These are phyloP conservation scores for Jaltomata sinuosa DNA, from an alignment of 257 asterid genomes.

Conservation along the genomic window DNA sequence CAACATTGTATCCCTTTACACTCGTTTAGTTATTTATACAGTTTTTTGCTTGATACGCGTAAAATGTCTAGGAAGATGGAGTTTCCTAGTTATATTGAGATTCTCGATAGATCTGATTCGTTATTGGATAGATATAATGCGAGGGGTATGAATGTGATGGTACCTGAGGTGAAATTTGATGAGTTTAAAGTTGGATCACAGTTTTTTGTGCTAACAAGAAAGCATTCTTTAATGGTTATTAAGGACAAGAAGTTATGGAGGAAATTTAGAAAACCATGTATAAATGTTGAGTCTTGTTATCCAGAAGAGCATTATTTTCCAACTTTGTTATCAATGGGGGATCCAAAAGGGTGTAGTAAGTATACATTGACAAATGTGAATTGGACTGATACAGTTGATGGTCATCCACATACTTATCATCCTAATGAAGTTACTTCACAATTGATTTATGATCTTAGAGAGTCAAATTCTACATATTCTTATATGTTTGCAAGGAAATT, in stretches of 20 bases:
- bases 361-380: slow-evolving; percentile 73
- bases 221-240: slow-evolving; percentile 64
- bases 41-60: slow-evolving; percentile 47
- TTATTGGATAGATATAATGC: slow-evolving; percentile 60
- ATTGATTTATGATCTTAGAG: slow-evolving; percentile 53
- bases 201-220: slow-evolving; percentile 59
- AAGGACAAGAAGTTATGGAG: slow-evolving; percentile 81
- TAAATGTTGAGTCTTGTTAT: slow-evolving; percentile 64
- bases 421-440: slow-evolving; percentile 55
- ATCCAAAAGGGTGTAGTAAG: slow-evolving; percentile 50
- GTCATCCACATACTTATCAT: slow-evolving; percentile 87
- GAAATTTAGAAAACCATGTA: slow-evolving; percentile 67
- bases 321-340: slow-evolving; percentile 67
- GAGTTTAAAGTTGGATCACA: slow-evolving; percentile 76
- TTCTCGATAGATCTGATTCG: slow-evolving; percentile 25
- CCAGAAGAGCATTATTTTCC: slow-evolving; percentile 97
- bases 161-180: slow-evolving; percentile 61
- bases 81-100: slow-evolving; percentile 62
- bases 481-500: slow-evolving; percentile 79
- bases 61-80: slow-evolving; percentile 39
- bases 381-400: slow-evolving; percentile 73
- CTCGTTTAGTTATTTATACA: slow-evolving; percentile 44
- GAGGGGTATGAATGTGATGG: slow-evolving; percentile 62
- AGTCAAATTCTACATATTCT: slow-evolving; percentile 53
- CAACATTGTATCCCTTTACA: slow-evolving; percentile 68